phyloP scores from a whole-genome alignment of 495 filamentous ascomycete species.

The Margaritispora aquatica region DNA sequence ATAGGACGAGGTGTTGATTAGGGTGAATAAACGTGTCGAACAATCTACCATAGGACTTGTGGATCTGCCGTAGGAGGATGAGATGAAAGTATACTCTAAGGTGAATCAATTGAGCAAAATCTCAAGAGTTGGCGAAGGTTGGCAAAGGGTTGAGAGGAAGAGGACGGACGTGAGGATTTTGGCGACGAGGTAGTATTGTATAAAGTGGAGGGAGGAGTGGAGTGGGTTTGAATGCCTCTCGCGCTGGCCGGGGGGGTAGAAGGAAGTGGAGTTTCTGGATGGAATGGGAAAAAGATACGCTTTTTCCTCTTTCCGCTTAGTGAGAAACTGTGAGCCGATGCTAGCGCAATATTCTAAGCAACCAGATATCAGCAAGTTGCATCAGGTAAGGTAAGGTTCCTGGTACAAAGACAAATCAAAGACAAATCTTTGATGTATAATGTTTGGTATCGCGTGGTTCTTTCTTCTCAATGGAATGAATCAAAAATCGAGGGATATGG shows the following conservation, averaged over 20 bases:
- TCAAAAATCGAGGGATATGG: too few species aligned
- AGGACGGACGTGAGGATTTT: background rate
- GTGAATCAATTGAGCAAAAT: background rate
- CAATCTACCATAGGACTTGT: background rate
- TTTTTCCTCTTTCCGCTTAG: background rate
- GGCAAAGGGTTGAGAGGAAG: background rate
- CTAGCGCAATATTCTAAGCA: conserved; percentile 10
- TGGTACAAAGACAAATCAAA: background rate
- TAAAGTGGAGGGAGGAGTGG: background rate
- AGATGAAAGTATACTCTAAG: background rate
- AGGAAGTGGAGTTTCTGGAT: background rate
- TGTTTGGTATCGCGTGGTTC: background rate
- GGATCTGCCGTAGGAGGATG: background rate
- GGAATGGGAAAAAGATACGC: background rate
- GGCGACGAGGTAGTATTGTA: background rate
- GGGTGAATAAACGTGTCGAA: background rate
- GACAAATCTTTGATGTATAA: too few species aligned
- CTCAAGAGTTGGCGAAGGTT: background rate
- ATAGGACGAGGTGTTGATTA: background rate
- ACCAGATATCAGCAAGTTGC: conserved; percentile 6
- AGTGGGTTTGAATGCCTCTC: background rate
- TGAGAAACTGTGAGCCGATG: too few species aligned
- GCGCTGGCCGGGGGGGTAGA: background rate
- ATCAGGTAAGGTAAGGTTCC: background rate
- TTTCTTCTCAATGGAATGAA: too few species aligned